Conservation (phyloP, 768 basidiomycete species). For the Boletus patriciae region DNA sequence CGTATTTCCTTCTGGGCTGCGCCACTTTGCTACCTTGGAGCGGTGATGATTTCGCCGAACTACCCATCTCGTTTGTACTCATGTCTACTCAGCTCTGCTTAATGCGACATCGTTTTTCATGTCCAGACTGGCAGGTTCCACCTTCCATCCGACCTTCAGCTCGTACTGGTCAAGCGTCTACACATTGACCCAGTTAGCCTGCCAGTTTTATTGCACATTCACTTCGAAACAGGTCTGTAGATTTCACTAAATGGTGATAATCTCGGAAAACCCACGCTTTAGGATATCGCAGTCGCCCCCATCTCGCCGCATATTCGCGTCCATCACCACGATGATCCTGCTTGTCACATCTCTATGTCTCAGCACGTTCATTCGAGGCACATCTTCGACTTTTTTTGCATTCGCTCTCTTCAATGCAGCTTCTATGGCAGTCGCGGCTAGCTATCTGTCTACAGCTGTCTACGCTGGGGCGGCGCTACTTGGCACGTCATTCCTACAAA, state of each 20-base stretch:
- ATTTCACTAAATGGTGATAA: too few species aligned
- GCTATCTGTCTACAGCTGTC: background rate
- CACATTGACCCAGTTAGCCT: background rate
- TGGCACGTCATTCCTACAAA: background rate
- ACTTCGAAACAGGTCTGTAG: too few species aligned
- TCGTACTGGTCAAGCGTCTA: background rate
- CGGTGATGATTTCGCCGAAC: background rate
- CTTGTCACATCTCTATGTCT: too few species aligned
- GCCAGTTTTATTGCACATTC: background rate
- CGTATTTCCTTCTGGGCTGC: background rate
- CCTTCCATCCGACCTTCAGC: background rate
- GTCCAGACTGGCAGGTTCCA: background rate
- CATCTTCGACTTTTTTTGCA: background rate
- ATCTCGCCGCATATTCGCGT: too few species aligned
- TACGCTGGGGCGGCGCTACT: background rate
- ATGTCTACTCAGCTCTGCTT: background rate
- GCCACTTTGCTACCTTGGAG: background rate
- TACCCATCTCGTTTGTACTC: background rate
- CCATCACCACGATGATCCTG: too few species aligned
- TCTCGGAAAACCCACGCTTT: too few species aligned
- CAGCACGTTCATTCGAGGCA: background rate
- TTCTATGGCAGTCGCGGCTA: background rate
- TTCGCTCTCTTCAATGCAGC: background rate
- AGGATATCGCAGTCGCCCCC: too few species aligned
- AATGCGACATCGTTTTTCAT: background rate